A percentile compares a stretch with the other conserved stretches of the same genome.
These are phyloP conservation scores for Cercospora zeina DNA, from an alignment of 2,329 filamentous ascomycete species.

Conservation along the genomic window DNA sequence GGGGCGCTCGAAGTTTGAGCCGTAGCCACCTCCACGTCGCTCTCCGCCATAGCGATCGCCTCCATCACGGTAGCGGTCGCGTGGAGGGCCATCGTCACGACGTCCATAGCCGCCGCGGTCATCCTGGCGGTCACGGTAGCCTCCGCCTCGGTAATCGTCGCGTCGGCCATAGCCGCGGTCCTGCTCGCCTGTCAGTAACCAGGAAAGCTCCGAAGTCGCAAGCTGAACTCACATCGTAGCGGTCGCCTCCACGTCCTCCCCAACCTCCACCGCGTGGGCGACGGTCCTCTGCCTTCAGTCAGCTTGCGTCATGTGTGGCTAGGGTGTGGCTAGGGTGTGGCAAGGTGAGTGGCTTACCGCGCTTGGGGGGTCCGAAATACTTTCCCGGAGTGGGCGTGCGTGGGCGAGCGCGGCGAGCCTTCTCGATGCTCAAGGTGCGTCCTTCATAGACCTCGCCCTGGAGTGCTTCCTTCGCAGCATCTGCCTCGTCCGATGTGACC, in stretches of 20 bases:
- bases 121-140: slow-evolving; percentile 60
- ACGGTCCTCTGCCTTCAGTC: slow-evolving; percentile 45
- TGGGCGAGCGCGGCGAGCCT: slow-evolving; percentile 90
- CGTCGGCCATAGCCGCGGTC: slow-evolving; percentile 47
- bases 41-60: slow-evolving; percentile 49
- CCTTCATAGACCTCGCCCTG: slow-evolving; percentile 95
- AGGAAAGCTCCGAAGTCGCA: background rate
- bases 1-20: slow-evolving; percentile 37
- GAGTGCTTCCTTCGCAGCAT: slow-evolving; percentile 92
- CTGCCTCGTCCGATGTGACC: slow-evolving; percentile 90
- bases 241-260: slow-evolving; percentile 49
- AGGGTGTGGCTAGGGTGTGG: background rate
- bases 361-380: slow-evolving; percentile 98
- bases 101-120: slow-evolving; percentile 64
- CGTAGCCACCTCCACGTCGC: slow-evolving; percentile 35
- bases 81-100: slow-evolving; percentile 53
- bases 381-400: slow-evolving; percentile 97
- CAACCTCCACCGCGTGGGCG: slow-evolving; percentile 49
- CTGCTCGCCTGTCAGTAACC: slow-evolving; percentile 19
- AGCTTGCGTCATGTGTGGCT: slow-evolving; percentile 23
- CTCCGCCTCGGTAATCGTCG: slow-evolving; percentile 52
- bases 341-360: slow-evolving; percentile 43
- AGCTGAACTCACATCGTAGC: slow-evolving; percentile 43
- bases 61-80: slow-evolving; percentile 27
- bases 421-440: slow-evolving; percentile 95